Base-by-base conservation (phyloP, 441 rosid species). In the Euphorbia celastroides region DNA sequence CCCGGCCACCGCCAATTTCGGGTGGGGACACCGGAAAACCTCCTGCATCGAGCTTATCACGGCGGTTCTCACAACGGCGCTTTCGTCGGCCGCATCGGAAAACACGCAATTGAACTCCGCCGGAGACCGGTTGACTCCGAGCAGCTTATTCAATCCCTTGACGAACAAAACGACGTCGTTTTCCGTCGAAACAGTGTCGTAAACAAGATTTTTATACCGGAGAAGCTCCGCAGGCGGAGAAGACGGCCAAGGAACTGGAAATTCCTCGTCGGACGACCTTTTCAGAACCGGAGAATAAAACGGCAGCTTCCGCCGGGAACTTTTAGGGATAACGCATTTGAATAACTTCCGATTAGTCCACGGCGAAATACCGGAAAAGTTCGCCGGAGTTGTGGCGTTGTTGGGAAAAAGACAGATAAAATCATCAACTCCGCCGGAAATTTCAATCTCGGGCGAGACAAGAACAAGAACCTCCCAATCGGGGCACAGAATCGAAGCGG, bases 21-120 rank as follows among this genome's bases (percentile, higher is more conserved):
- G 98, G 22, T 76, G 90, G 0, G 36, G 12, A 42, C 98, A 92
- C 63, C 96, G 73, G 77, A 92, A 88, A 8, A 92, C 87, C 72
- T 89, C 96, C 74, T 93, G 98, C 0, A 54, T 75, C n/a, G 96
- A 93, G 86, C 86, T 83, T 6, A 90, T 82, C 8, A 88, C 88
- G 71, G 82, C 65, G 31, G 92, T 88, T 71, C 36, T 82, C 8
- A 79, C 74, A 70, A 83, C 71, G 62, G 36, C 30, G 3, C 66
- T 67, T 5, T 67, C 48, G 10, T 73, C 51, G 0, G 69, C 63
- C 36, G 76, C 81, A 2, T 76, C 78, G 25, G 75, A 65, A 65
- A 85, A 93, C 41, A 90, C 82, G 76, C 98, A 93, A n/a, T 64
- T 75, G 52, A 88, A 72, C 59, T 84, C 76, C 19, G 31, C 19